phyloP scores from a whole-genome alignment of 2,329 filamentous ascomycete genomes.

The Colletotrichum plurivorum region DNA sequence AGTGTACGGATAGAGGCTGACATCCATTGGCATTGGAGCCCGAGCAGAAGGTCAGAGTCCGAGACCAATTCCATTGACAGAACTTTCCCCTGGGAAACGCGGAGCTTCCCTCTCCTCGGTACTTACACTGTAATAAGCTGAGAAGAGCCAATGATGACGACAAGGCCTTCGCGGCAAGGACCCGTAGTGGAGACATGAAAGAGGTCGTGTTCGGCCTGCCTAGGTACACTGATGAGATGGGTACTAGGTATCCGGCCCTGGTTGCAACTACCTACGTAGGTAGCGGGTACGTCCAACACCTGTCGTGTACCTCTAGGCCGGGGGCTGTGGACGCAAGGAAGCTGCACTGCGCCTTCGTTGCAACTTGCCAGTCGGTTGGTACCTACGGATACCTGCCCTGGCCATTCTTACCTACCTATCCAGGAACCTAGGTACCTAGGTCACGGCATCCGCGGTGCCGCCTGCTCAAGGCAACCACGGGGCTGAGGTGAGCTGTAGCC shows the following conservation, averaged over 20 bases:
- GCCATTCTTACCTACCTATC: no score
- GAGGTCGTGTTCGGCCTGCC: slow-evolving; percentile 5
- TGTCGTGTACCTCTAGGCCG: background rate
- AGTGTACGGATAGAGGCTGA: no score
- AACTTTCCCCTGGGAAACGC: no score
- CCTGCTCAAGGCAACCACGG: slow-evolving; percentile 14
- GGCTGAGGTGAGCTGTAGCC: slow-evolving; percentile 7
- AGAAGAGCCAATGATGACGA: slow-evolving; percentile 9
- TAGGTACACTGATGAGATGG: background rate
- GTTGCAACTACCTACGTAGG: no score
- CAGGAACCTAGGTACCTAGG: no score
- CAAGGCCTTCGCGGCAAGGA: slow-evolving; percentile 14
- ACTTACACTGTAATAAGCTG: background rate
- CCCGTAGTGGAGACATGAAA: slow-evolving; percentile 11
- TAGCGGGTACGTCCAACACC: no score
- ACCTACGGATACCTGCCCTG: no score
- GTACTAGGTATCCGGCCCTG: background rate
- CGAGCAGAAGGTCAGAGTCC: no score
- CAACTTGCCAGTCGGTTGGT: background rate
- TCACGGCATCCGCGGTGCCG: no score
- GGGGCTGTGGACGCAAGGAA: slow-evolving; percentile 8
- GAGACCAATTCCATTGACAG: no score
- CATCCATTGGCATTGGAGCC: no score
- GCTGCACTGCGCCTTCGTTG: slow-evolving; percentile 32
- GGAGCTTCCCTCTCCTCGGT: background rate